phyloP scores from a whole-genome alignment of 1,139 yeast species.

The Insectozyma bohioensis region DNA sequence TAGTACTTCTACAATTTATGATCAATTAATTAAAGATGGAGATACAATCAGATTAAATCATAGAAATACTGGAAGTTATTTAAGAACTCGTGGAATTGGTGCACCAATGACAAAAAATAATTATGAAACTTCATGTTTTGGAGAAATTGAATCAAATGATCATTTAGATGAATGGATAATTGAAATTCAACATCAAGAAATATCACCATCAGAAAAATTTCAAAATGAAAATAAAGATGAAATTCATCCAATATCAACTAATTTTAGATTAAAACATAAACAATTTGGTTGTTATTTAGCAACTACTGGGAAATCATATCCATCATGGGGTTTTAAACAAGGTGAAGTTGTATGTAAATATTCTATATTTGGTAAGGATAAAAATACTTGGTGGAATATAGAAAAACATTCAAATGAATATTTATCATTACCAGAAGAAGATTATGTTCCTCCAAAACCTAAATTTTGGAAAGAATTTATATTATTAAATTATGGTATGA shows the following conservation, averaged over 20 bases:
- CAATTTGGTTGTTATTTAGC: conserved; percentile 71
- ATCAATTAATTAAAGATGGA: conserved; percentile 41
- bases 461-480: conserved; percentile 70
- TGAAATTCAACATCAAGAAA: conserved; percentile 59
- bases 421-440: conserved; percentile 34
- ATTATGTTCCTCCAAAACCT: conserved; percentile 64
- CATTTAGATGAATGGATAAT: conserved; percentile 70
- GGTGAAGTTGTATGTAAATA: conserved; percentile 74
- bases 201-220: conserved; percentile 49
- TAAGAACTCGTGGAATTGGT: conserved; percentile 62
- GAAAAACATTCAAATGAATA: conserved; percentile 61
- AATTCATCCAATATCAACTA: conserved; percentile 70
- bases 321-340: conserved; percentile 81
- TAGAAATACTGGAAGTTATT: conserved; percentile 47
- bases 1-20: conserved; percentile 13
- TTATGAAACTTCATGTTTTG: conserved; percentile 72
- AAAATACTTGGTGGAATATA: conserved; percentile 79
- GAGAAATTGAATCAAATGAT: conserved; percentile 53
- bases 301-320: conserved; percentile 69
- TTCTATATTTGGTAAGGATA: conserved; percentile 50
- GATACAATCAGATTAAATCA: conserved; percentile 59
- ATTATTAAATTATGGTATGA: conserved; percentile 73
- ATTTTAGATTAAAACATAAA: conserved; percentile 62
- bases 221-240: conserved; percentile 39
- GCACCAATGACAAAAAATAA: conserved; percentile 54